phyloP scores from a whole-genome alignment of 2,329 filamentous ascomycete species.

The Laburnicola sp. region DNA sequence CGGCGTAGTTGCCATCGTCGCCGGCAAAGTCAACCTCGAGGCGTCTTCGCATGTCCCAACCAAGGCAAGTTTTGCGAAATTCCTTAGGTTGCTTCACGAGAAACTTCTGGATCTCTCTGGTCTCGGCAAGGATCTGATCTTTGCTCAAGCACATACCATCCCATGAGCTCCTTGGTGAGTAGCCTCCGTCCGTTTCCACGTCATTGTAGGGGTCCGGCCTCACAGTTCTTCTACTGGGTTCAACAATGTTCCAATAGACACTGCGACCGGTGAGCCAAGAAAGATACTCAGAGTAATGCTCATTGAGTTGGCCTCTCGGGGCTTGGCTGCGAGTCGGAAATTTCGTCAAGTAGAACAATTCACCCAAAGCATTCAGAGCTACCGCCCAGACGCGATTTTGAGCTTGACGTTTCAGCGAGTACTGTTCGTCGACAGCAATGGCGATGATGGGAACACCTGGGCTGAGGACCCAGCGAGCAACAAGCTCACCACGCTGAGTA shows the following conservation, averaged over 20 bases:
- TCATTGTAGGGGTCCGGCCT: constrained; percentile 73
- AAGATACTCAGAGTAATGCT: constrained; percentile 58
- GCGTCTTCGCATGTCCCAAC: constrained; percentile 89
- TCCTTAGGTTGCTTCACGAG: constrained; percentile 72
- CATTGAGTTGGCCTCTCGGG: constrained; percentile 54
- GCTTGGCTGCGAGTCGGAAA: constrained; percentile 62
- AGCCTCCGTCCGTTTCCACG: constrained; percentile 66
- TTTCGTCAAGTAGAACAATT: constrained; percentile 81
- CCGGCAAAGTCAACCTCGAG: constrained; percentile 88
- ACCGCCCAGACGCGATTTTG: constrained; percentile 83
- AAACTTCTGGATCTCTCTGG: constrained; percentile 78
- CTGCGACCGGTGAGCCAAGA: constrained; percentile 82
- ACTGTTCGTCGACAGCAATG: constrained; percentile 81
- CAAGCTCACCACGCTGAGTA: constrained; percentile 73
- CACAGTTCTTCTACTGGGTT: constrained; percentile 73
- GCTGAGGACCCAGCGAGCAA: constrained; percentile 84
- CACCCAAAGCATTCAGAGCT: constrained; percentile 88
- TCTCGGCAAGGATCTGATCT: constrained; percentile 74
- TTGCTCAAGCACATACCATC: constrained; percentile 70
- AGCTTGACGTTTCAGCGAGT: constrained; percentile 69
- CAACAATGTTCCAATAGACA: constrained; percentile 78
- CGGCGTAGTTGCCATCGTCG: constrained; percentile 74
- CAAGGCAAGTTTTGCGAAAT: constrained; percentile 75
- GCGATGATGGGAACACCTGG: constrained; percentile 90
- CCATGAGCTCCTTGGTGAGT: constrained; percentile 78